A percentile compares a stretch with the other conserved stretches of the same genome.
These are phyloP conservation scores for Aspergillus intermedius DNA, from an alignment of 2,329 filamentous ascomycete species.

Conservation along the genomic window DNA sequence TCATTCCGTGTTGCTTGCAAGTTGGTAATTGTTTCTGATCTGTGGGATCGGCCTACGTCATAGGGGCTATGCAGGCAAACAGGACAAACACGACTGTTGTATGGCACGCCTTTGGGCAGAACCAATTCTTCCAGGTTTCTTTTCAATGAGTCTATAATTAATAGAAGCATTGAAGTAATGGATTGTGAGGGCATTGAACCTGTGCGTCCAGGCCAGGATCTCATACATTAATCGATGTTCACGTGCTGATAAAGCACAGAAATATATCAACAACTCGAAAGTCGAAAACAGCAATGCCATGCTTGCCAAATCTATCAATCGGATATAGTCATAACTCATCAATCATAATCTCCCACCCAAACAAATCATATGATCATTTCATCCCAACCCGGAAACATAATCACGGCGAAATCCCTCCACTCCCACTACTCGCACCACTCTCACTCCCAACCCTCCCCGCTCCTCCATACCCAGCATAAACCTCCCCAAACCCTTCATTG, in stretches of 20 bases:
- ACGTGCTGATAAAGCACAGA: too few relatives aligned
- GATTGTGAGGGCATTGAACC: too few relatives aligned
- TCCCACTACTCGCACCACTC: constrained; percentile 50
- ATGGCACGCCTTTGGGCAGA: too few relatives aligned
- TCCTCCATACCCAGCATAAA: constrained; percentile 24
- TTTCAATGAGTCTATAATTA: too few relatives aligned
- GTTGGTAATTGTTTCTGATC: background rate
- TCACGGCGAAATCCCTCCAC: constrained; percentile 8
- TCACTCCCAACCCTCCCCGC: constrained; percentile 37
- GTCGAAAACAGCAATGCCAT: too few relatives aligned
- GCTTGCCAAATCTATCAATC: too few relatives aligned
- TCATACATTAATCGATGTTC: too few relatives aligned
- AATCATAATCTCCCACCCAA: background rate
- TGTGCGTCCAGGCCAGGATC: too few relatives aligned
- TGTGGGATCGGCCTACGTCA: background rate
- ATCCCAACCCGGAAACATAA: background rate
- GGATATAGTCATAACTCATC: background rate
- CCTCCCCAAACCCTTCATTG: constrained; percentile 38
- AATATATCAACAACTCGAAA: too few relatives aligned
- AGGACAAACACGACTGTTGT: background rate
- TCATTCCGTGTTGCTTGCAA: background rate
- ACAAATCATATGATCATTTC: background rate
- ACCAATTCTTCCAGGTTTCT: too few relatives aligned
- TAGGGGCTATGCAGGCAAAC: background rate
- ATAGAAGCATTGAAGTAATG: too few relatives aligned